phyloP scores from a whole-genome alignment of 176 grass and related monocot genomes.

The Phoenix dactylifera region DNA sequence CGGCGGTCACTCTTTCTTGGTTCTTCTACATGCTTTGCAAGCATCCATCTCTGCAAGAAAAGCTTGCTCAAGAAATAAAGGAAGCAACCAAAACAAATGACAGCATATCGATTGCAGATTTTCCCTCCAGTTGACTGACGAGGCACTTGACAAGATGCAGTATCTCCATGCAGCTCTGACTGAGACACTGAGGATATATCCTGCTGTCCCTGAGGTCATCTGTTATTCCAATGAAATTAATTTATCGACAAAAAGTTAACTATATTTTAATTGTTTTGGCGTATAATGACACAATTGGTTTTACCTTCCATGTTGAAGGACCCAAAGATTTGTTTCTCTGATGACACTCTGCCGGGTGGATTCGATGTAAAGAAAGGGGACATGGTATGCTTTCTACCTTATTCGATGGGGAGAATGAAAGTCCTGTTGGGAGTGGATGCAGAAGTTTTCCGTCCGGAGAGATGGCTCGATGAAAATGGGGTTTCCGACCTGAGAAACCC shows the following conservation, averaged over 20 bases:
- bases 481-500: slow-evolving; percentile 40
- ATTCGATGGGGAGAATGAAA: too few species aligned
- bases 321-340: slow-evolving; percentile 38
- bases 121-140: slow-evolving; percentile 29
- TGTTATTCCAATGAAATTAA: not conserved
- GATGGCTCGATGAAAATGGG: slow-evolving; percentile 48
- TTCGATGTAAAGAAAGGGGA: slow-evolving; percentile 40
- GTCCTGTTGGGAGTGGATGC: slow-evolving; percentile 59
- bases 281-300: too few species aligned
- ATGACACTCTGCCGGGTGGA: slow-evolving; percentile 44
- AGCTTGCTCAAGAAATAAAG: too few species aligned
- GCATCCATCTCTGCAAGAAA: too few species aligned
- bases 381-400: slow-evolving; percentile 39
- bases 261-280: not conserved
- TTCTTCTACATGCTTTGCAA: too few species aligned
- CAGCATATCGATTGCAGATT: slow-evolving; percentile 12
- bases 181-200: slow-evolving; percentile 63
- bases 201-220: slow-evolving; percentile 57
- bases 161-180: slow-evolving; percentile 44
- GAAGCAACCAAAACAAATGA: slow-evolving; percentile 13
- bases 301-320: slow-evolving; percentile 23
- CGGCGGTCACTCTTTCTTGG: too few species aligned
- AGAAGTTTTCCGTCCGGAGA: slow-evolving; percentile 38
- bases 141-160: slow-evolving; percentile 42
- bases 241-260: not conserved